Evolutionary conservation across 164 flowering plant genomes (phyloP), one percentile per base, ranked within the genome.

Genomic region (Kingdonia uniflora): DNA sequence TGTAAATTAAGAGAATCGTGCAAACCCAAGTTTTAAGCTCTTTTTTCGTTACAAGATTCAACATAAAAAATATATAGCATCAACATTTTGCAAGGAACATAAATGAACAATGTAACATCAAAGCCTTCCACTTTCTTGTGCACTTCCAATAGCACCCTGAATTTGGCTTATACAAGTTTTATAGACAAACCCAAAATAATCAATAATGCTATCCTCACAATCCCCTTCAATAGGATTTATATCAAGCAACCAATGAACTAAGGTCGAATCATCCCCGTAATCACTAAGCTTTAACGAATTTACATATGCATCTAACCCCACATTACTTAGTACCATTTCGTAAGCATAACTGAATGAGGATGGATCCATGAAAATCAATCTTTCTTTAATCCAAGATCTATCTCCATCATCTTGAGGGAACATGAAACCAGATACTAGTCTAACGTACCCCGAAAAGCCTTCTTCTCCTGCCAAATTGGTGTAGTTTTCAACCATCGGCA

Each of bases 391-490:
- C 90, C 90, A 83, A 7, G 84, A 77, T 56, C 82, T 72, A 11
- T 77, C 84, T 49, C 80, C 78, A 43, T 83, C 81, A 43, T 71
- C 57, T 44, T 67, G 84, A 14, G 85, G 80, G 60, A 80, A 79
- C 84, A 81, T 79, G 73, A 77, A 80, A 23, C 91, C 91, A 1
- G 81, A 79, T 33, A 79, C 80, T 13, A 79, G 56, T 48, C 83
- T 49, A 11, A 63, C 56, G 20, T 81, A 76, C 53, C 83, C 84
- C 0, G 69, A 67, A 42, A 51, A 7, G 2, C 78, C 80, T 62
- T 83, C 82, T 0, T 74, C 66, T 51, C 91, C 91, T 0, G 50
- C 67, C 55, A 80, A 42, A 39, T 58, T 58, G 0, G 79, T 79
- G 81, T 81, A 77, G 10, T 48, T 75, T 52, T 84, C 83, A 14